phyloP scores from a whole-genome alignment of 352 stramenopile species.

The Globisporangium perplexum region DNA sequence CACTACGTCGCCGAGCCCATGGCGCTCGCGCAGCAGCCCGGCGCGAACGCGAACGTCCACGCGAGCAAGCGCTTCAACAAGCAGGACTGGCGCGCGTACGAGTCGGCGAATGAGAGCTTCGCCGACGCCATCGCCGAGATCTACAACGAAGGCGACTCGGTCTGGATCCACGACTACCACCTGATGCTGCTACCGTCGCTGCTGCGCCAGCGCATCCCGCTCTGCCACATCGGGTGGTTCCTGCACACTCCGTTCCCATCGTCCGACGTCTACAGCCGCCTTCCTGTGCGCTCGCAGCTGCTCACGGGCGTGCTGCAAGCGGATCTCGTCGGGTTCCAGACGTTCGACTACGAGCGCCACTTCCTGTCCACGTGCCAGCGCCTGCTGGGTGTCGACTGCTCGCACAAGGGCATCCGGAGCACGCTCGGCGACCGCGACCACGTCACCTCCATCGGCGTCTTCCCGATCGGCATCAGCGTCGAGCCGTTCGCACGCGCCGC shows the following conservation, averaged over 20 bases:
- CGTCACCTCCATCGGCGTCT: constrained; percentile 86
- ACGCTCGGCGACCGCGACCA: constrained; percentile 63
- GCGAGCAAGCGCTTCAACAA: constrained; percentile 81
- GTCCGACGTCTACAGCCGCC: constrained; percentile 79
- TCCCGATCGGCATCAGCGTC: constrained; percentile 82
- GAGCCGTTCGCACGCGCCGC: constrained; percentile 71
- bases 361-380: constrained; percentile 83
- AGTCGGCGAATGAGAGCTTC: constrained; percentile 84
- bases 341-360: constrained; percentile 88
- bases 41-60: constrained; percentile 33
- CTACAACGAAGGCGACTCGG: constrained; percentile 84
- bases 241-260: constrained; percentile 86
- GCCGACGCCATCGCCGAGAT: constrained; percentile 80
- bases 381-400: constrained; percentile 62
- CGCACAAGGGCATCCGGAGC: constrained; percentile 74
- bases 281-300: constrained; percentile 74
- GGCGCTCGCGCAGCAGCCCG: constrained; percentile 34
- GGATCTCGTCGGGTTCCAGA: constrained; percentile 85
- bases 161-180: constrained; percentile 91
- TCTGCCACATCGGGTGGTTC: constrained; percentile 83
- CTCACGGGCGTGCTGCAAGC: constrained; percentile 75
- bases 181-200: constrained; percentile 86
- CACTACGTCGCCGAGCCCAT: constrained; percentile 85
- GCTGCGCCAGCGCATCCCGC: constrained; percentile 66
- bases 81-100: constrained; percentile 85